Percentiles rank a stretch among this genome's conserved stretches.
These are phyloP conservation scores for Solanum hybrid DNA, from an alignment of 305 asterid genomes.

Conservation along the genomic window DNA sequence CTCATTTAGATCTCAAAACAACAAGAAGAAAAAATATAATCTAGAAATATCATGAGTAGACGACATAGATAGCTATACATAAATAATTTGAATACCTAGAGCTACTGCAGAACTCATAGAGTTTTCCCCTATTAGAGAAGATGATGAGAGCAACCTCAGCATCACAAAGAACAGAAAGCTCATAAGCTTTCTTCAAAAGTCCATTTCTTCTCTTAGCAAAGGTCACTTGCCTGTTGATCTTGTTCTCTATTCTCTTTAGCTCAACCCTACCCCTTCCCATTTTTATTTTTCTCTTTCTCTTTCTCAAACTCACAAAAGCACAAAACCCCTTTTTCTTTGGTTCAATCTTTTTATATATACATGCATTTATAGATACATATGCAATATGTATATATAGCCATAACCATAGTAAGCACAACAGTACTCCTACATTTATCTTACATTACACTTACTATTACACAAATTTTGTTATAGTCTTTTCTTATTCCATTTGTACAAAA, in stretches of 20 bases:
- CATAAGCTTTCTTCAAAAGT: conserved; percentile 91
- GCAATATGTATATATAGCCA: conserved; percentile 8
- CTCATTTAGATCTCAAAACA: conserved; percentile 18
- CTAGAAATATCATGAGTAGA: neutral
- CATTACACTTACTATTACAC: neutral
- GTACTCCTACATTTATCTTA: neutral
- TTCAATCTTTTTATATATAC: conserved; percentile 25
- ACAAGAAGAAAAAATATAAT: neutral
- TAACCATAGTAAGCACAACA: neutral
- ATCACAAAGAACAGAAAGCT: conserved; percentile 88
- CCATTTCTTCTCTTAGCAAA: conserved; percentile 95
- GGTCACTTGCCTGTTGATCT: conserved; percentile 95
- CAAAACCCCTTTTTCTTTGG: conserved; percentile 13
- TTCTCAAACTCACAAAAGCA: conserved; percentile 8
- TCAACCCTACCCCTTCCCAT: conserved; percentile 99
- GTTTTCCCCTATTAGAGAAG: conserved; percentile 99
- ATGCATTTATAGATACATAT: conserved; percentile 17
- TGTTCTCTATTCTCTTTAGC: conserved; percentile 98
- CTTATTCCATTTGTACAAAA: no score
- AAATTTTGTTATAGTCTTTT: neutral
- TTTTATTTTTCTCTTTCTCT: conserved; percentile 5
- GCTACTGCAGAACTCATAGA: conserved; percentile 99
- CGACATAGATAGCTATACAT: neutral
- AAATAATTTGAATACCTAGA: conserved; percentile 49
- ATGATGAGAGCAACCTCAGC: conserved; percentile 94